Conservation (phyloP, 202 grass and related monocot genomes). For the Cymbopogon flexuosus region DNA sequence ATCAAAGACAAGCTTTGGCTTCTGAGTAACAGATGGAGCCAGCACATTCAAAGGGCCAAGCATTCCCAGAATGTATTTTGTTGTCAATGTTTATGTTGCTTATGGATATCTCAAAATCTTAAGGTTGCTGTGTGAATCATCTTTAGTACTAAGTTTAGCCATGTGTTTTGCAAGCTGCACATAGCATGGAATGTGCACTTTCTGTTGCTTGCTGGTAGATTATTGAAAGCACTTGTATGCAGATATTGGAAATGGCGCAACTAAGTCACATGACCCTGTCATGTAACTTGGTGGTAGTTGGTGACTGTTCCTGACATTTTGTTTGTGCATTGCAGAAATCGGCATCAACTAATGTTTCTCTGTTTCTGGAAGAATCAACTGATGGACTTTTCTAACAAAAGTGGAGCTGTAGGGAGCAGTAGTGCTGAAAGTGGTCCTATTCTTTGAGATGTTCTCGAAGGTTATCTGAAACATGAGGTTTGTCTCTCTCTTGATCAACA, state of each 20-base stretch:
- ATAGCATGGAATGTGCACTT: constrained; percentile 23
- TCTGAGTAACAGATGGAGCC: no score
- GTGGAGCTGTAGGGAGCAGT: constrained; percentile 55
- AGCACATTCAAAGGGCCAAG: not conserved
- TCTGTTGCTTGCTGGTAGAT: constrained; percentile 58
- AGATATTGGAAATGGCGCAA: constrained; percentile 87
- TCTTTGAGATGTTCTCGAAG: constrained; percentile 86
- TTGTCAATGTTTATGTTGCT: no score
- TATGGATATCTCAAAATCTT: no score
- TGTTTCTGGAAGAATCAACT: constrained; percentile 77
- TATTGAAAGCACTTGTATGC: constrained; percentile 68
- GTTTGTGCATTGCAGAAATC: not conserved
- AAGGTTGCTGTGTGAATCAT: no score
- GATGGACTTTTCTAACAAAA: constrained; percentile 74
- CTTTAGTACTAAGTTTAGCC: no score
- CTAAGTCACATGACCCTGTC: constrained; percentile 73
- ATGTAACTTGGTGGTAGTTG: constrained; percentile 61
- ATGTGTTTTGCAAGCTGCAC: no score
- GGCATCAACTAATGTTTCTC: constrained; percentile 19
- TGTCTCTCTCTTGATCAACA: constrained; percentile 14
- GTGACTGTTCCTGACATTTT: constrained; percentile 38
- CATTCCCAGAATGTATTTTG: no score
- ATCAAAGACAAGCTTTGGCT: no score
- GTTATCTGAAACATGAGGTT: constrained; percentile 96
- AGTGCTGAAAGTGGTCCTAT: constrained; percentile 80